Evolutionary conservation across 495 filamentous ascomycete genomes (phyloP), one percentile per base, ranked within the genome.

Genomic region (Niebla homalea): DNA sequence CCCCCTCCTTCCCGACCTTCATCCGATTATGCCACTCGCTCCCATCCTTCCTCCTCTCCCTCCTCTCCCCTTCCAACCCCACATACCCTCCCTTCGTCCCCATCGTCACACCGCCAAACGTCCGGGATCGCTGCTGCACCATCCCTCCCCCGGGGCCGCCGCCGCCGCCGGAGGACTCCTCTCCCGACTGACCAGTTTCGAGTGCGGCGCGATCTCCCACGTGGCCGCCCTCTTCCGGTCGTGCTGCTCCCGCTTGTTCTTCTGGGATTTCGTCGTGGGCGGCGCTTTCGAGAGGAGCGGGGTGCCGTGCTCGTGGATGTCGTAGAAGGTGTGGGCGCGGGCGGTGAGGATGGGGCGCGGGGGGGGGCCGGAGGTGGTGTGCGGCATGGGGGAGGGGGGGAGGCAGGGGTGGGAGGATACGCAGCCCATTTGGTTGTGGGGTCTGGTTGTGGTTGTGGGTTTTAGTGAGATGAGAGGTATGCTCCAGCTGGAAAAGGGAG

Each of bases 1-100:
- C 45, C 45, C 45, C 45, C 7, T 48, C 51, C 44, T 48, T 36
- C 43, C 22, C 25, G 14, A 70, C 23, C 23, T 48, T 48, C 41
- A 71, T 48, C 56, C 67, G 48, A 46, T 54, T 64, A 54, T 64
- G 88, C 87, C 90, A 90, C 19, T 84, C 87, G 57, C 73, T 70
- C 52, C 92, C 85, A 18, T 84, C 85, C 56, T 93, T 85, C 67
- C 93, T 87, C 32, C 70, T 67, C 85, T 60, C 53, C 44, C 47
- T 48, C 50, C 40, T 55, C 43, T 50, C 12, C 81, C 77, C 11
- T 64, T 62, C 73, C 74, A 75, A 46, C 62, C 60, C 37, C 21
- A 65, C 63, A 56, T 48, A 64, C 57, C 62, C 60, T 53, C 52
- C 67, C 55, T 52, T 29, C 43, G 66, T 68, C 38, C 79, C 64